Percentiles rank a stretch among this genome's conserved stretches.
phyloP scores from a whole-genome alignment of 768 basidiomycete genomes.

The Scleroderma bovista region DNA sequence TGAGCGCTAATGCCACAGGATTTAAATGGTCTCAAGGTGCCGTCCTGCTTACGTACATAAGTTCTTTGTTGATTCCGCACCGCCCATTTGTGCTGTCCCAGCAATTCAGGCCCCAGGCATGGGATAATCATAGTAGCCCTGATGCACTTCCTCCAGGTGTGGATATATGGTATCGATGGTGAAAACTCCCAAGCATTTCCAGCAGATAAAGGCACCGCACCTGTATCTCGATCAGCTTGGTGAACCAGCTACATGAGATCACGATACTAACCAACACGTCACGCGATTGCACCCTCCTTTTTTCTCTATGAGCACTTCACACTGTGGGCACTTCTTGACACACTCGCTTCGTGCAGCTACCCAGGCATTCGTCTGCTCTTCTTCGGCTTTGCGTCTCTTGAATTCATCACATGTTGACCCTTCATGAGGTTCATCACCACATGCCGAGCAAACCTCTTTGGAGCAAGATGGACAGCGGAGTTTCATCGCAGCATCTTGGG shows the following conservation, averaged over 20 bases:
- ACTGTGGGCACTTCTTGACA: constrained; percentile 71
- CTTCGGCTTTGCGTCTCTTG: constrained; percentile 18
- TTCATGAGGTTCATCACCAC: constrained; percentile 55
- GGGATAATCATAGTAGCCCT: not conserved
- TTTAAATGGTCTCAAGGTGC: too few relatives aligned
- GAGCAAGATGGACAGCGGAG: constrained; percentile 70
- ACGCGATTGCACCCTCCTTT: constrained; percentile 76
- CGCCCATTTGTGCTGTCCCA: too few relatives aligned
- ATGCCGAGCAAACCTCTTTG: constrained; percentile 56
- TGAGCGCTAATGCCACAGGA: too few relatives aligned
- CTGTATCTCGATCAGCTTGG: not conserved
- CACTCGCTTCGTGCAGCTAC: constrained; percentile 42
- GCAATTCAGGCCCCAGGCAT: too few relatives aligned
- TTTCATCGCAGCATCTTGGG: constrained; percentile 29
- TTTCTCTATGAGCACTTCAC: constrained; percentile 64
- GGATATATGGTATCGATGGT: not conserved
- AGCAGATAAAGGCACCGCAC: not conserved
- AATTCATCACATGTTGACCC: constrained; percentile 52
- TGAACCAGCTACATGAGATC: too few relatives aligned
- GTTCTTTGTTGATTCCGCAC: too few relatives aligned
- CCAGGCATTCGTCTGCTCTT: constrained; percentile 54
- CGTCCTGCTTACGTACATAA: too few relatives aligned
- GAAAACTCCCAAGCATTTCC: not conserved
- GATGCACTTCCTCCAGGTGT: not conserved
- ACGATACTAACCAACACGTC: constrained; percentile 41